Evolutionary conservation across 73 alveolate genomes (phyloP).

Genomic region (Paramecium octaurelia): DNA sequence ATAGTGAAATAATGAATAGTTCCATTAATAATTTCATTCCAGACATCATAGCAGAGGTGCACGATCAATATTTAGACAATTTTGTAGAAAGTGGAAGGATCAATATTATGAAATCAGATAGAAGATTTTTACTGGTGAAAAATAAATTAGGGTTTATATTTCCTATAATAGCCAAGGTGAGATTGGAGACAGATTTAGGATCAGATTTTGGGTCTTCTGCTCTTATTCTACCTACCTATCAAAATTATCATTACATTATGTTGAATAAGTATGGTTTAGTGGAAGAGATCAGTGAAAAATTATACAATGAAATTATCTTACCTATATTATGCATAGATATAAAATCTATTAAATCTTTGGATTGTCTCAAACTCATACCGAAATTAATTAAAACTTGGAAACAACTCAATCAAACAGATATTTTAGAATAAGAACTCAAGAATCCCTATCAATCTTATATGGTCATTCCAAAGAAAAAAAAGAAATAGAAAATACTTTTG

Average conservation of each 20-base stretch:
- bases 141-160: not conserved
- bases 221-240: not conserved
- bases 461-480: not conserved
- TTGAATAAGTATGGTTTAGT: not conserved
- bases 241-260: not conserved
- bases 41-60: not conserved
- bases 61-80: conserved; percentile 5
- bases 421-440: not conserved
- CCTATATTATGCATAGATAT: not conserved
- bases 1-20: not conserved
- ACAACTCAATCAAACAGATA: not conserved
- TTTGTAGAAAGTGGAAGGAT: conserved; percentile 51
- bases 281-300: conserved; percentile 10
- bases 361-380: not conserved
- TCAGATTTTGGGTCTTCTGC: conserved; percentile 31
- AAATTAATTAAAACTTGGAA: not conserved
- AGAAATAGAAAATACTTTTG: not conserved
- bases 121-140: not conserved
- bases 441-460: not conserved
- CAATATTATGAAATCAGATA: not conserved
- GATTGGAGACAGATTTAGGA: not conserved
- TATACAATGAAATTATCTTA: not conserved
- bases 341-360: not conserved
- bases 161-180: conserved; percentile 18
- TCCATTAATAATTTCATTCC: conserved; percentile 19